A percentile compares a stretch with the other conserved stretches of the same genome.
phyloP scores from a whole-genome alignment of 805 yeast genomes.

The Cyberlindnera misumaiensis region DNA sequence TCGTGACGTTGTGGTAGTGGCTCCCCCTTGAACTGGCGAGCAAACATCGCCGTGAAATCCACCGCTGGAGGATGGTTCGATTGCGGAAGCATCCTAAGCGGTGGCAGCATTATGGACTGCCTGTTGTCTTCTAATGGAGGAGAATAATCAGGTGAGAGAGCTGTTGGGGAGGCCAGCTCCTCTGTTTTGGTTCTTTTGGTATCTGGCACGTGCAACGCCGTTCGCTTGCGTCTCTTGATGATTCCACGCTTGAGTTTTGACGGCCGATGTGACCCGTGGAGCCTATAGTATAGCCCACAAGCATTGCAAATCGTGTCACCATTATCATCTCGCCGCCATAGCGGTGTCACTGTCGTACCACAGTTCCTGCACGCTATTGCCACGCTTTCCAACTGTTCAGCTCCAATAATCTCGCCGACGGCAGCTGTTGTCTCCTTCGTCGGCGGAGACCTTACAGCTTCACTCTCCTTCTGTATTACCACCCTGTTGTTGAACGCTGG shows the following conservation, averaged over 20 bases:
- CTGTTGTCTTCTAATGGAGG: constrained; percentile 4
- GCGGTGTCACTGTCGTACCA: constrained; percentile 77
- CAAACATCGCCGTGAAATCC: constrained; percentile 34
- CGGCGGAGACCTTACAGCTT: background rate
- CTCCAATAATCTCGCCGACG: constrained; percentile 15
- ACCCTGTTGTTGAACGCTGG: constrained; percentile 76
- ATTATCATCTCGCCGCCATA: constrained; percentile 77
- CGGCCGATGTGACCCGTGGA: constrained; percentile 76
- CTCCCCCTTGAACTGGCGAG: constrained; percentile 8
- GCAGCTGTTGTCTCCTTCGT: no score
- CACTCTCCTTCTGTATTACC: constrained; percentile 17
- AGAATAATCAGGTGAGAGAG: background rate
- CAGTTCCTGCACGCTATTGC: constrained; percentile 81
- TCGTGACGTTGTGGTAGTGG: background rate
- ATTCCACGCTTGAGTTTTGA: constrained; percentile 64
- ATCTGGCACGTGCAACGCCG: constrained; percentile 1
- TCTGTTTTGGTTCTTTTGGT: constrained; percentile 5
- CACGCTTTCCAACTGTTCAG: constrained; percentile 33
- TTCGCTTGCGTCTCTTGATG: constrained; percentile 67
- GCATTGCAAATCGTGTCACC: constrained; percentile 88
- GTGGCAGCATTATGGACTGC: constrained; percentile 16
- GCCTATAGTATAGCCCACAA: constrained; percentile 70
- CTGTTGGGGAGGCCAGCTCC: constrained; percentile 2
- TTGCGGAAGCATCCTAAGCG: constrained; percentile 20
- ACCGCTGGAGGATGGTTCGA: constrained; percentile 29